Evolutionary conservation across 2,329 filamentous ascomycete species (phyloP).

Genomic region (Mycogone perniciosa): DNA sequence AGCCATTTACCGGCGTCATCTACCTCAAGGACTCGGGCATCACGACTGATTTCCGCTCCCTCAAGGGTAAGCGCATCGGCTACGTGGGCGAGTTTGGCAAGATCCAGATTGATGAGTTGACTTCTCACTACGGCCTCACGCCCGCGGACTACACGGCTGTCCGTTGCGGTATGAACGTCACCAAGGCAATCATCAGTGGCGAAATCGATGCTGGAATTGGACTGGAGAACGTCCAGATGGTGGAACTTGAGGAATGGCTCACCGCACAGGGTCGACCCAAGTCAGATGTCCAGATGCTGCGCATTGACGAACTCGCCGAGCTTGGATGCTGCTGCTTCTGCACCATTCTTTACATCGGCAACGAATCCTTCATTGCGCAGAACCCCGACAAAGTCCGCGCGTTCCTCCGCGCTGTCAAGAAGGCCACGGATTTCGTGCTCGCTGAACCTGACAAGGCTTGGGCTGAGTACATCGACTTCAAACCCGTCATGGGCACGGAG

Average conservation of each 20-base stretch:
- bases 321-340: constrained; percentile 82
- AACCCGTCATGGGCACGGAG: constrained; percentile 59
- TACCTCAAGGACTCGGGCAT: constrained; percentile 71
- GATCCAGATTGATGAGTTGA: constrained; percentile 79
- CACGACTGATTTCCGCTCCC: constrained; percentile 65
- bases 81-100: constrained; percentile 78
- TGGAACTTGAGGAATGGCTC: constrained; percentile 74
- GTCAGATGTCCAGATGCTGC: constrained; percentile 69
- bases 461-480: constrained; percentile 64
- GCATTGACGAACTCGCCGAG: constrained; percentile 73
- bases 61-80: constrained; percentile 71
- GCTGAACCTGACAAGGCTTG: constrained; percentile 57
- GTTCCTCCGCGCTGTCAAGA: constrained; percentile 69
- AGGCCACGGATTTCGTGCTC: constrained; percentile 66
- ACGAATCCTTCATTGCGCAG: constrained; percentile 60
- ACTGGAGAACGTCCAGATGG: constrained; percentile 78
- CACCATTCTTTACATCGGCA: constrained; percentile 73
- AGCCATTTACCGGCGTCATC: constrained; percentile 73
- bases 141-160: constrained; percentile 68
- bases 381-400: constrained; percentile 59
- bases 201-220: constrained; percentile 69
- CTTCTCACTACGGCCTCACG: constrained; percentile 69
- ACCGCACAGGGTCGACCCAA: constrained; percentile 53
- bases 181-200: constrained; percentile 66
- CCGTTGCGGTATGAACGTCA: constrained; percentile 76